Evolutionary conservation across 2,329 filamentous ascomycete species (phyloP).

Genomic region (Venturiaceae sp.): DNA sequence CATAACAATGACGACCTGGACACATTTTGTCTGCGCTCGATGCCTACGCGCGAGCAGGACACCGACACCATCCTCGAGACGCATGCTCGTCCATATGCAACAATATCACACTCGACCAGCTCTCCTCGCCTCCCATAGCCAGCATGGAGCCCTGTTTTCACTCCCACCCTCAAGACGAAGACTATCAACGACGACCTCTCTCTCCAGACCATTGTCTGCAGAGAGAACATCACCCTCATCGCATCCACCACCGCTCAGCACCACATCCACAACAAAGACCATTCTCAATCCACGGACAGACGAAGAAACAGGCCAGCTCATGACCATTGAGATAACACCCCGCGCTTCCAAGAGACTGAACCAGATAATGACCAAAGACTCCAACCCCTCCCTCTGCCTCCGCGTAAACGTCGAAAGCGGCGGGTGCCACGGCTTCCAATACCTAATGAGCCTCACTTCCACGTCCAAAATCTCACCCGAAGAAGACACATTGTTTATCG

Average conservation of each 20-base stretch:
- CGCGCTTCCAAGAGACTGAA: conserved; percentile 67
- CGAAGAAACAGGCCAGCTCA: conserved; percentile 69
- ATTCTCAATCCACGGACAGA: conserved; percentile 65
- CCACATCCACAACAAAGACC: conserved; percentile 14
- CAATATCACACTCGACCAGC: neutral
- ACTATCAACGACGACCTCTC: neutral
- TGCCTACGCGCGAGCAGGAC: conserved; percentile 3
- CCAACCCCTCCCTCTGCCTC: conserved; percentile 73
- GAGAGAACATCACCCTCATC: neutral
- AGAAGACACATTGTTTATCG: conserved; percentile 74
- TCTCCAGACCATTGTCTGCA: neutral
- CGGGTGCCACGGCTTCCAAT: conserved; percentile 97
- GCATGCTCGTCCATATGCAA: neutral
- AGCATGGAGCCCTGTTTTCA: neutral
- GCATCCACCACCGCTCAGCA: conserved; percentile 2
- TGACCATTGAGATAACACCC: conserved; percentile 74
- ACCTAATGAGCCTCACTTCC: conserved; percentile 77
- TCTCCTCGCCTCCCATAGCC: neutral
- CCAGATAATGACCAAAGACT: conserved; percentile 44
- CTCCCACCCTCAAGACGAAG: neutral
- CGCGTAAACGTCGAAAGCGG: conserved; percentile 87
- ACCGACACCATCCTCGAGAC: neutral
- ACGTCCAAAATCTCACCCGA: conserved; percentile 35
- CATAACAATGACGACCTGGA: neutral
- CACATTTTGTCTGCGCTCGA: conserved; percentile 2